These are phyloP conservation scores for Leccinum cinnamomeum DNA, from an alignment of 1,284 basidiomycete species.

Conservation along the genomic window DNA sequence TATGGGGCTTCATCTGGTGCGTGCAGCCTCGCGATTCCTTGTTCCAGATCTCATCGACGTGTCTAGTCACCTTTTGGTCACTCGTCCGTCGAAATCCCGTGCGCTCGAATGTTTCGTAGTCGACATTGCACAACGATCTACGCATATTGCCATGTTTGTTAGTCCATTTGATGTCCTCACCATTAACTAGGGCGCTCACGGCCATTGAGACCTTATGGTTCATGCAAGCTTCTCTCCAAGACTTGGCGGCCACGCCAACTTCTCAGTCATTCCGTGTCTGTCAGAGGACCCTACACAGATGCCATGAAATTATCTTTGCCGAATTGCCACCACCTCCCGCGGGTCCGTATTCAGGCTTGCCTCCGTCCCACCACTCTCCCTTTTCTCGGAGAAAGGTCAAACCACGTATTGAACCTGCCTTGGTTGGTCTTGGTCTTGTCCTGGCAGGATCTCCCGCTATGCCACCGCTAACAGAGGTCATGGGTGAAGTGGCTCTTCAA, in stretches of 20 bases:
- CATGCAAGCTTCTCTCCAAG: conserved; percentile 93
- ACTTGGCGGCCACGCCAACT: conserved; percentile 68
- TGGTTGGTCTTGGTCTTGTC: conserved; percentile 86
- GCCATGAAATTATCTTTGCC: conserved; percentile 96
- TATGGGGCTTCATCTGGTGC: conserved; percentile 97
- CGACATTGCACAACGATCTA: conserved; percentile 82
- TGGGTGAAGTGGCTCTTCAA: conserved; percentile 85
- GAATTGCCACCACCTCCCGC: conserved; percentile 70
- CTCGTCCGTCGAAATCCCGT: conserved; percentile 84
- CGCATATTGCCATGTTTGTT: conserved; percentile 92
- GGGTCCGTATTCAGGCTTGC: conserved; percentile 64
- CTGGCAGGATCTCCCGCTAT: conserved; percentile 78
- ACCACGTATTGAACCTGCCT: conserved; percentile 66
- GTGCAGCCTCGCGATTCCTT: conserved; percentile 17
- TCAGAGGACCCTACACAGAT: conserved; percentile 88
- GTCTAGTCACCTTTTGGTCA: conserved; percentile 85
- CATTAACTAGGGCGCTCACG: conserved; percentile 20
- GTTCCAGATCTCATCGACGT: conserved; percentile 16
- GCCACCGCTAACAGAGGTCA: conserved; percentile 69
- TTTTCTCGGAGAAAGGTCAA: conserved; percentile 67
- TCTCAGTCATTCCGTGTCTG: conserved; percentile 89
- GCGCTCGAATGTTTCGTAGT: conserved; percentile 92
- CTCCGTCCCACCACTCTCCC: conserved; percentile 46
- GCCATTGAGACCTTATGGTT: conserved; percentile 86
- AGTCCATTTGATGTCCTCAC: conserved; percentile 39